Conservation (phyloP, 352 stramenopile genomes). For the Aphanomyces invadans region DNA sequence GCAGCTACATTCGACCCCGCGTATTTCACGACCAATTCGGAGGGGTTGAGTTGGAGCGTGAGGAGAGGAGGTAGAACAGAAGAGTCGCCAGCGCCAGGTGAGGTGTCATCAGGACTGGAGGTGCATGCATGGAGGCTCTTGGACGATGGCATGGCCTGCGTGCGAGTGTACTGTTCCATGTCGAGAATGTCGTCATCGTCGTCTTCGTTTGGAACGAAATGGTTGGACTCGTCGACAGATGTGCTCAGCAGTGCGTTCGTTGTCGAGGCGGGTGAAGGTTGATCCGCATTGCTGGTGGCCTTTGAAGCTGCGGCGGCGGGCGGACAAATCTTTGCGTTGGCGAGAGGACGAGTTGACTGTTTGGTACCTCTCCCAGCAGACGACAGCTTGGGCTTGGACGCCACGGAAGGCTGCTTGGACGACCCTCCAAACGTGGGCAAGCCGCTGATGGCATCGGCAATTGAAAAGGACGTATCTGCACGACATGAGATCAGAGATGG, state of each 20-base stretch:
- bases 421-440: conserved; percentile 7
- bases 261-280: too few species aligned
- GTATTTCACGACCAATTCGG: conserved; percentile 29
- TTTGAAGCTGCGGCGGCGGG: too few species aligned
- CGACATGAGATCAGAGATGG: not conserved
- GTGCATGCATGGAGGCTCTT: not conserved
- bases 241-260: too few species aligned
- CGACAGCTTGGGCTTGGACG: not conserved
- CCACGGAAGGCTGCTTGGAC: not conserved
- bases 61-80: not conserved
- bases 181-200: conserved; percentile 21
- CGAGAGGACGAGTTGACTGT: not conserved
- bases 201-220: too few species aligned
- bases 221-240: too few species aligned
- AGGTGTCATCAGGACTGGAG: too few species aligned
- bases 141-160: not conserved
- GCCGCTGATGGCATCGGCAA: conserved; percentile 14
- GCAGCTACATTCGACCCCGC: conserved; percentile 43
- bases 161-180: conserved; percentile 4
- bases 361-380: not conserved
- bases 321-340: too few species aligned
- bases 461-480: conserved; percentile 2
- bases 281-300: too few species aligned
- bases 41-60: not conserved
- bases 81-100: too few species aligned